A percentile compares a stretch with the other conserved stretches of the same genome.
phyloP scores from a whole-genome alignment of 2,329 filamentous ascomycete genomes.

The Trichoderma semiorbis region DNA sequence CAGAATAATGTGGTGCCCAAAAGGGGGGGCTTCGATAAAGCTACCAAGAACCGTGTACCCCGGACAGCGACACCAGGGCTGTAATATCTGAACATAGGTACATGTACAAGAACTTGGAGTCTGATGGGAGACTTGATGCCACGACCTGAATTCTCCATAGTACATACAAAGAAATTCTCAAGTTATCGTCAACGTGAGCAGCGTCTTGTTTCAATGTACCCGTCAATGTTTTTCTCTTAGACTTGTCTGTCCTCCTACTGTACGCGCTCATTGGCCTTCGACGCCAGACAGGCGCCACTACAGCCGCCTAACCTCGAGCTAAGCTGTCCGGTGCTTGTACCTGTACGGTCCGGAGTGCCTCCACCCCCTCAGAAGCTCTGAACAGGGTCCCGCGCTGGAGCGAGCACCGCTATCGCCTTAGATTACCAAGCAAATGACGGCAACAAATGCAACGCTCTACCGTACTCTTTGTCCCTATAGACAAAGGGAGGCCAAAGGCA shows the following conservation, averaged over 20 bases:
- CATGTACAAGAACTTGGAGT: neutral
- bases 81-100: neutral
- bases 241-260: neutral
- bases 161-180: neutral
- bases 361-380: neutral
- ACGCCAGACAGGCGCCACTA: neutral
- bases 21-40: neutral
- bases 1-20: neutral
- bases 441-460: neutral
- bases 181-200: neutral
- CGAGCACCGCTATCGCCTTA: neutral
- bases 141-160: neutral
- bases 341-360: neutral
- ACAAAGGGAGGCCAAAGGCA: neutral
- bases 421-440: slow-evolving; percentile 7
- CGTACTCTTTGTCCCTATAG: neutral
- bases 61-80: neutral
- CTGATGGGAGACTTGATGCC: neutral
- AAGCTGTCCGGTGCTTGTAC: neutral
- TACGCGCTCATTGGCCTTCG: neutral
- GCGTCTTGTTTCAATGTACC: neutral
- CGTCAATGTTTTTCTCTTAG: neutral
- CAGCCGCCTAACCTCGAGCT: neutral
- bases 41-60: neutral
- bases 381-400: neutral